These are phyloP conservation scores for Tarenaya hassleriana DNA, from an alignment of 345 rosid genomes.

Conservation along the genomic window DNA sequence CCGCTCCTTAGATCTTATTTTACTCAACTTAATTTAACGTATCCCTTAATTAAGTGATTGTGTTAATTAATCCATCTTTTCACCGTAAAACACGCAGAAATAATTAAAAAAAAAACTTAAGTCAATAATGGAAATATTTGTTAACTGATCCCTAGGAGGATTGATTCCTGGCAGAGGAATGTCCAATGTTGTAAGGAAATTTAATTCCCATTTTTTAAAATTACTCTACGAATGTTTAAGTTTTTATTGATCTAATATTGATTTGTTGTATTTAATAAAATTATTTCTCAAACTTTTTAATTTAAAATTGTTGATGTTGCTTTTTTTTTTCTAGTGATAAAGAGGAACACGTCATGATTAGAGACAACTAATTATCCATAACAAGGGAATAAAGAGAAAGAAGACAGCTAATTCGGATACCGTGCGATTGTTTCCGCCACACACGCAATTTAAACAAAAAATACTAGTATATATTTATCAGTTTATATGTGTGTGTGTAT, in stretches of 20 bases:
- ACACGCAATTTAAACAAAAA: no score
- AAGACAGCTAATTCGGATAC: conserved; percentile 12
- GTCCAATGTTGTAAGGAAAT: conserved; percentile 22
- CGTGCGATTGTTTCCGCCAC: neutral
- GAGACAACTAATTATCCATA: conserved; percentile 14
- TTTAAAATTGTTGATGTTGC: no score
- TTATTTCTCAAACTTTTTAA: no score
- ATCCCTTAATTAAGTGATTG: neutral
- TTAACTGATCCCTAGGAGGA: conserved; percentile 27
- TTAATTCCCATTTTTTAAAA: no score
- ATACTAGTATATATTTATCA: no score
- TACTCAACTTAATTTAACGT: conserved; percentile 4
- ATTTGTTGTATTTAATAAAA: no score
- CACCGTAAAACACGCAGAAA: conserved; percentile 8
- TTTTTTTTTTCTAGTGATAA: no score
- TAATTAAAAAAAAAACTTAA: neutral
- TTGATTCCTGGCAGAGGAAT: conserved; percentile 20
- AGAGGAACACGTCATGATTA: conserved; percentile 12
- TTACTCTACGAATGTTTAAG: no score
- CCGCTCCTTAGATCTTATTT: neutral
- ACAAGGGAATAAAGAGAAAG: neutral
- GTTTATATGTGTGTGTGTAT: no score
- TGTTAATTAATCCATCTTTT: neutral
- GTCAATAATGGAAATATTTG: conserved; percentile 4
- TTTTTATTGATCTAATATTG: no score